A percentile compares a stretch with the other conserved stretches of the same genome.
phyloP scores from a whole-genome alignment of 805 yeast species.

The Kuraishia cidri region DNA sequence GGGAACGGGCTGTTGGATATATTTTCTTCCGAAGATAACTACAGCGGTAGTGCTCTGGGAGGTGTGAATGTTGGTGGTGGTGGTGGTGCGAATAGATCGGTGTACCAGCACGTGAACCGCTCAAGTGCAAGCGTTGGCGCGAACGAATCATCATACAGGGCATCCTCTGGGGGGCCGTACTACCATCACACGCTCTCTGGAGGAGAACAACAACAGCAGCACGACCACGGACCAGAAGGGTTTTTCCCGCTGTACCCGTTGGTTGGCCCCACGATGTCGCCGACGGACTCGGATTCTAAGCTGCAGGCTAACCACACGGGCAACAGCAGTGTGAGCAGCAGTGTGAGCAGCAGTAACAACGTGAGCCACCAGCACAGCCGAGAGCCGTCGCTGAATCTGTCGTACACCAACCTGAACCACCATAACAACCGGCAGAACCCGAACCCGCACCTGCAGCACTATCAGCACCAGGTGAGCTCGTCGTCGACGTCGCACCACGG shows the following conservation, averaged over 20 bases:
- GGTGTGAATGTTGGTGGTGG: no score
- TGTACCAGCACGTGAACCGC: neutral
- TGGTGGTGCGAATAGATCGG: constrained; percentile 1
- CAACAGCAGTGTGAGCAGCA: neutral
- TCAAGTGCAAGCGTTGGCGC: constrained; percentile 1
- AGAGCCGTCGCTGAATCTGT: constrained; percentile 5
- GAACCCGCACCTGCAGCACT: constrained; percentile 1
- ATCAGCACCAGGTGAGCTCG: constrained; percentile 1
- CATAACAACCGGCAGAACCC: constrained; percentile 8
- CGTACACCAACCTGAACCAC: constrained; percentile 12
- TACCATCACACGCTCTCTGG: no score
- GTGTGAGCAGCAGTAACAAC: neutral
- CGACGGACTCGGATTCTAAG: neutral
- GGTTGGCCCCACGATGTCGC: constrained; percentile 17
- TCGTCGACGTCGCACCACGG: neutral
- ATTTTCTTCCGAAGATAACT: constrained; percentile 11
- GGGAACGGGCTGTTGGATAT: constrained; percentile 21
- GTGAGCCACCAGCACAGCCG: constrained; percentile 2
- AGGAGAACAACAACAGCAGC: no score
- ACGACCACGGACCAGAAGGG: constrained; percentile 2
- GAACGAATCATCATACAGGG: neutral
- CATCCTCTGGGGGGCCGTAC: neutral
- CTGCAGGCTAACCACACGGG: constrained; percentile 2
- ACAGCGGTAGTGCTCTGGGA: no score
- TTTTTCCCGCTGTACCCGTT: constrained; percentile 20